Base-by-base conservation (phyloP, 495 filamentous ascomycete species). In the Sabuloglossum arenarium region DNA sequence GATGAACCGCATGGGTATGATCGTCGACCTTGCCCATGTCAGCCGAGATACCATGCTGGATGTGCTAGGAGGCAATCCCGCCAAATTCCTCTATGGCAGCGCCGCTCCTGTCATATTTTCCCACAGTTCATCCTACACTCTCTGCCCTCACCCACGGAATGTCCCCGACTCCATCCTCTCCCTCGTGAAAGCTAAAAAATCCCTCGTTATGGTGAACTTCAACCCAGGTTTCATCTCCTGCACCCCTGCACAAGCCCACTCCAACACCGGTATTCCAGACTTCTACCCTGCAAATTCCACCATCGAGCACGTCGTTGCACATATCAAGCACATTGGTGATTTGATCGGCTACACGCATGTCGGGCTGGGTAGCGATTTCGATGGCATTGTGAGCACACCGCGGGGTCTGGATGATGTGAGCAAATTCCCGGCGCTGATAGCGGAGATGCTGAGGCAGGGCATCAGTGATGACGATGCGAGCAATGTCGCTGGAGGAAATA, bases 1-100 rank as follows among this genome's bases (percentile, higher is more conserved):
- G 68, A 89, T 89, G 85, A 89, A 88, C 62, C 72, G 85, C 1
- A 66, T 88, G 30, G 85, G 85, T 24, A 83, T 88, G 82, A 73
- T 88, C 16, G 80, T 89, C 37, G 85, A 89, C 60, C 68, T 88
- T 1, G 72, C 80, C 16, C 85, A 89, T 62, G 75, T 77, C 1
- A 77, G 76, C 47, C 71, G 73, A n/a, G 77, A 81, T 23, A 86
- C 81, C 0, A 84, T 84, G 84, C 68, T 74, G 46, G 79, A 85
- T 57, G 78, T 83, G 11, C 72, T 89, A 0, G 70, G 72, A 4
- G 76, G 70, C 10, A 61, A 61, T 0, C 50, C 60, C 3, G 62
- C 69, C 16, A 63, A 62, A 27, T 75, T 74, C 70, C 64, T 66
- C 21, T 58, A 8, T 16, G 70, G 68, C 23, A 70, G 67, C 52